These are phyloP conservation scores for Citrus trifoliata DNA, from an alignment of 345 rosid genomes.

Conservation along the genomic window DNA sequence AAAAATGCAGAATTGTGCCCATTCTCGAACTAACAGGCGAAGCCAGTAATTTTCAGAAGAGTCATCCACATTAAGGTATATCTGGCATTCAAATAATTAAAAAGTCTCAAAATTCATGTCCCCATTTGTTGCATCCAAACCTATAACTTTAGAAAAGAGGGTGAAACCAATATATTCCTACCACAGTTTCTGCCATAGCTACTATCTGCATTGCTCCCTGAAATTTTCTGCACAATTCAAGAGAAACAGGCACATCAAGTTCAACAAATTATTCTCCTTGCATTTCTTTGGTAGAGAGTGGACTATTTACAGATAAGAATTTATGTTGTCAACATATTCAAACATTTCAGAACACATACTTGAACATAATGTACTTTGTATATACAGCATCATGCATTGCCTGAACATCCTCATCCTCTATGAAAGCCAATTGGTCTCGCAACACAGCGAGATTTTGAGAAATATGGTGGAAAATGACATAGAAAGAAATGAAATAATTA, in stretches of 20 bases:
- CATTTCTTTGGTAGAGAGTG: neutral
- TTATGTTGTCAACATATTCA: neutral
- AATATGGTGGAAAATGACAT: conserved; percentile 76
- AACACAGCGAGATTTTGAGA: conserved; percentile 65
- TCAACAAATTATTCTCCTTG: neutral
- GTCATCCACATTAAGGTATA: conserved; percentile 66
- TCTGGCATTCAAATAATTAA: conserved; percentile 37
- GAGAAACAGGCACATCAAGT: neutral
- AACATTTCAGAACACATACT: conserved; percentile 40
- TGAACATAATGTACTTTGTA: conserved; percentile 80
- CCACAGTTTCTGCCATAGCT: conserved; percentile 83
- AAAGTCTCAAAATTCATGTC: conserved; percentile 7
- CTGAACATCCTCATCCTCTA: conserved; percentile 81
- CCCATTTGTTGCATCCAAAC: neutral
- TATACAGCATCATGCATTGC: conserved; percentile 81
- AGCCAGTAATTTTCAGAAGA: conserved; percentile 78
- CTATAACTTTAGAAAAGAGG: neutral
- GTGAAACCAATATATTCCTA: conserved; percentile 23
- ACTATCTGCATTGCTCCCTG: conserved; percentile 91
- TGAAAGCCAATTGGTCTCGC: conserved; percentile 64
- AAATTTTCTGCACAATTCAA: conserved; percentile 61
- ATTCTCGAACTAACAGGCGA: conserved; percentile 73
- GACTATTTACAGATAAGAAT: neutral
- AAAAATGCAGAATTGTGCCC: conserved; percentile 87
- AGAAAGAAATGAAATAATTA: conserved; percentile 77